phyloP scores from a whole-genome alignment of 805 yeast genomes.

The Schwanniomyces vanrijiae region DNA sequence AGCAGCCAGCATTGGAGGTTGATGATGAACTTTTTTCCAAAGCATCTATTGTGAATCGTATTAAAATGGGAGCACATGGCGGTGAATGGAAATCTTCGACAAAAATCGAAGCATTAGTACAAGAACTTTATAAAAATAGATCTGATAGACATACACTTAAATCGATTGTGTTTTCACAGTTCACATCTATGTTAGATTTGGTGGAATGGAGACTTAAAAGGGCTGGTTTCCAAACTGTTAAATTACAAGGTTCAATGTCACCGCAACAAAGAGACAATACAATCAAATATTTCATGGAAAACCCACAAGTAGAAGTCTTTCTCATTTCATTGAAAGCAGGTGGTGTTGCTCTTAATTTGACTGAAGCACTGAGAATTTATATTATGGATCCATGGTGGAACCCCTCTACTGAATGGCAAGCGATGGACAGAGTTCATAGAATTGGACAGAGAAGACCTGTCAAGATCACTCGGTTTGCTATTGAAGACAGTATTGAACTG shows the following conservation, averaged over 20 bases:
- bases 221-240: constrained; percentile 94
- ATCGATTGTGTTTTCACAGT: constrained; percentile 95
- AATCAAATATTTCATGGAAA: constrained; percentile 88
- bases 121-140: constrained; percentile 83
- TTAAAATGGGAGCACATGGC: constrained; percentile 65
- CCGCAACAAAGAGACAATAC: constrained; percentile 93
- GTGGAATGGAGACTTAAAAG: constrained; percentile 94
- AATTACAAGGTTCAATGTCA: constrained; percentile 94
- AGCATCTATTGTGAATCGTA: constrained; percentile 79
- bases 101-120: constrained; percentile 93
- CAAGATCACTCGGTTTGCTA: constrained; percentile 85
- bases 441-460: constrained; percentile 96
- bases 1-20: constrained; percentile 81
- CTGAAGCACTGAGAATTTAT: constrained; percentile 97
- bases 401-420: constrained; percentile 97
- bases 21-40: constrained; percentile 59
- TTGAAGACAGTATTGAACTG: constrained; percentile 95
- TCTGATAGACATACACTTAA: constrained; percentile 88
- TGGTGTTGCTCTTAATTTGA: constrained; percentile 94
- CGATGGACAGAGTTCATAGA: constrained; percentile 97
- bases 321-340: constrained; percentile 96
- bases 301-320: constrained; percentile 88
- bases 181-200: constrained; percentile 92
- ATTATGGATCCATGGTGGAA: constrained; percentile 99
- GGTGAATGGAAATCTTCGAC: constrained; percentile 94